Evolutionary conservation across 2,329 filamentous ascomycete species (phyloP), one percentile per base, ranked within the genome.

Genomic region (Exophiala bonariae): DNA sequence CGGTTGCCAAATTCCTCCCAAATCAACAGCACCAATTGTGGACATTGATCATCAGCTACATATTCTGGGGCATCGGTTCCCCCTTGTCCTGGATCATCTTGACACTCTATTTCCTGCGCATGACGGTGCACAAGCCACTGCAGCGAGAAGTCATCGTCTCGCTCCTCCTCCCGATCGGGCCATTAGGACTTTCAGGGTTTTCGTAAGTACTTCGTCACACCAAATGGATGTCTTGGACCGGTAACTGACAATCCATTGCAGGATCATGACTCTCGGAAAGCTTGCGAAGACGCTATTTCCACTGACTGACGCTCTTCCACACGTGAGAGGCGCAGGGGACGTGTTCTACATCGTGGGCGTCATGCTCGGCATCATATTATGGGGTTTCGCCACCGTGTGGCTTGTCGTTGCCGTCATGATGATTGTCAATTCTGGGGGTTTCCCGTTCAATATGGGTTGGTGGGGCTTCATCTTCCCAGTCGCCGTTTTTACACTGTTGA

Each of bases 81-180:
- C 79, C 78, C 0, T 66, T 88, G 41, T 79, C 83, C 2, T 76
- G 83, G 63, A 74, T 77, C 33, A 76, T 86, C 16, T 68, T 87
- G 19, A 80, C 80, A 9, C 76, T 88, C 30, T 89, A 88, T 65
- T 86, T 86, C 60, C 80, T 85, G 49, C 81, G 85, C 9, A 71
- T 89, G 8, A 81, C 80, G 3, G 63, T 87, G 2, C 79, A 87
- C 64, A 81, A 82, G 31, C 72, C 87, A 11, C 84, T 84, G 0
- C 78, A 82, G 1, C 74, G 78, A 39, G 85, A 86, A 59, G 79
- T 82, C 45, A 82, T 87, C 34, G 82, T 87, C 8, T 84, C 79
- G 2, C 78, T 81, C 5, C 85, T 87, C 55, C 67, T 88, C 0
- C 84, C 85, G 1, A 70, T 87, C 0, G 83, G 85, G 0, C 83